Percentiles rank a stretch among this genome's conserved stretches.
phyloP scores from a whole-genome alignment of 2,329 filamentous ascomycete species.

The Scorias spongiosa region DNA sequence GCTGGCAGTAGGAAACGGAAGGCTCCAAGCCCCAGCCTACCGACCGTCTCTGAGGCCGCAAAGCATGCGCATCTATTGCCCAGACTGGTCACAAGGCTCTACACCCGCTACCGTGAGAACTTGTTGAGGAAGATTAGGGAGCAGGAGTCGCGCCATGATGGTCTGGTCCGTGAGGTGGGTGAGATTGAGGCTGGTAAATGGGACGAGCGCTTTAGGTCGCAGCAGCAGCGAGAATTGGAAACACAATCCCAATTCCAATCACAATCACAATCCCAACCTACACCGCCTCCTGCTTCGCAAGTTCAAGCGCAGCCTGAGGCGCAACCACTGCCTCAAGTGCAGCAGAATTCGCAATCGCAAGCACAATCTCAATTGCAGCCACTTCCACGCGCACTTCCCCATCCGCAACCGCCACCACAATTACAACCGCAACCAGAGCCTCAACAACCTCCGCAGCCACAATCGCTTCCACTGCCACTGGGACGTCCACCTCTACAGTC shows the following conservation, averaged over 20 bases:
- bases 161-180: conserved; percentile 47
- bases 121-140: conserved; percentile 55
- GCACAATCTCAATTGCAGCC: neutral
- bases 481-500: no score
- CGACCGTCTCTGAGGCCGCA: conserved; percentile 50
- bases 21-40: conserved; percentile 47
- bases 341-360: neutral
- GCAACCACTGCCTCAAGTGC: neutral
- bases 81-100: conserved; percentile 56
- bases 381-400: neutral
- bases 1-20: conserved; percentile 56
- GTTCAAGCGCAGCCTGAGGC: neutral
- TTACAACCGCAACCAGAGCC: neutral
- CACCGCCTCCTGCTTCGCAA: neutral
- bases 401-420: neutral
- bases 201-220: conserved; percentile 26
- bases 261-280: no score
- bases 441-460: no score
- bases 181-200: conserved; percentile 48
- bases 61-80: conserved; percentile 55
- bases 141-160: conserved; percentile 54
- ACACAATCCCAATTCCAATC: neutral
- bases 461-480: no score
- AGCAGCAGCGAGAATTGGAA: neutral
- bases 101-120: conserved; percentile 56